Evolutionary conservation across 129 eudicot genomes (phyloP), one percentile per base, ranked within the genome.

Genomic region (Lonicera japonica): DNA sequence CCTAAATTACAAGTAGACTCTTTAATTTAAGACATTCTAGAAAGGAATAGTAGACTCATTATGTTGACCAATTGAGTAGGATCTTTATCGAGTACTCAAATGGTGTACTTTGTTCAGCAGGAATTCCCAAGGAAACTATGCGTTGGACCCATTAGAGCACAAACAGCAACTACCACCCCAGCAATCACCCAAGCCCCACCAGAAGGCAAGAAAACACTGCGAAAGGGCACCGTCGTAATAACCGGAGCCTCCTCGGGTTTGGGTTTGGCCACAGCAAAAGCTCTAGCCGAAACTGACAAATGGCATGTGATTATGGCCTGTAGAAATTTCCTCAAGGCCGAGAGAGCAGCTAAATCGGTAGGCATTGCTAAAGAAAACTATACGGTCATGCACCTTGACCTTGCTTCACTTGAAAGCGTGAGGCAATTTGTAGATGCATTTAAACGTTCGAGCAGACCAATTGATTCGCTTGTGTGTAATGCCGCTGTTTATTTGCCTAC

Each of bases 191-290:
- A 79, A 18, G 70, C 78, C 20, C 58, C 81, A 48, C 64, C 83
- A 12, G 87, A 77, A 11, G 81, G 64, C 29, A 92, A 92, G 79
- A 92, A 92, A 70, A 88, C 95, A 3, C 74, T 88, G 7, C 74
- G 96, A 38, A 91, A 92, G 62, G 98, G 98, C 60, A 85, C 67
- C 41, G 98, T 78, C 21, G 67, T 92, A 11, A 88, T 92, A 39
- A 92, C 96, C 0, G 96, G 98, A 71, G 95, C 98, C 58, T 92
- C 98, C 34, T 87, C 98, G 0, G 98, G 98, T 21, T 63, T 92
- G 15, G 98, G 98, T 58, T 76, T 92, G 43, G 98, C 98, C 59
- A 78, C 98, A 18, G 96, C 98, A 4, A 92, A 85, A 70, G 86
- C 91, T 21, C 69, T 85, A 19, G 88, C 91, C 9, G 89, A 82